Evolutionary conservation across 495 filamentous ascomycete species (phyloP).

Genomic region (Cryomyces antarcticus): DNA sequence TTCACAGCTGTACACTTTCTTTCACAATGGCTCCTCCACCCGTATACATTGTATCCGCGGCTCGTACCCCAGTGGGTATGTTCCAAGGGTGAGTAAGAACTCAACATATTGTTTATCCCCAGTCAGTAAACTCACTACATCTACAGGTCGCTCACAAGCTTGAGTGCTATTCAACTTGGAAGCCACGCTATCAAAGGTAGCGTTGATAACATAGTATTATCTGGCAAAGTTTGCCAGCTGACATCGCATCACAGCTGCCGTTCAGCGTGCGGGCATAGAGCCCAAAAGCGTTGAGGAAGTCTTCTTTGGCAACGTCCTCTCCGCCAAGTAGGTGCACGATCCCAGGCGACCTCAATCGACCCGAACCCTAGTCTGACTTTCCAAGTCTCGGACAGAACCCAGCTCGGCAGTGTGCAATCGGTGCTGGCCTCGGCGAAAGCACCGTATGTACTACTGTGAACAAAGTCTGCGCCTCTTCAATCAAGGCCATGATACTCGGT

Average conservation of each 20-base stretch:
- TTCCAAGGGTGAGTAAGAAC: slow-evolving; percentile 59
- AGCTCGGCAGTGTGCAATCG: slow-evolving; percentile 78
- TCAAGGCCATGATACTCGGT: slow-evolving; percentile 88
- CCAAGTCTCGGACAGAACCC: slow-evolving; percentile 86
- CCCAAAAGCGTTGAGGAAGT: slow-evolving; percentile 79
- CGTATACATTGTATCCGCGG: slow-evolving; percentile 88
- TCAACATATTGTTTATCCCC: neutral
- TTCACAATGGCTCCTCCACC: slow-evolving; percentile 24
- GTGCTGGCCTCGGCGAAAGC: slow-evolving; percentile 57
- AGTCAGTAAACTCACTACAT: slow-evolving; percentile 4
- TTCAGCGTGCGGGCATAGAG: slow-evolving; percentile 71
- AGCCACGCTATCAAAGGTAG: slow-evolving; percentile 80
- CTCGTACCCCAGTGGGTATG: slow-evolving; percentile 75
- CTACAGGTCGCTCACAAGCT: slow-evolving; percentile 59
- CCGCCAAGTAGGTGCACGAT: slow-evolving; percentile 50
- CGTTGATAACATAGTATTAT: slow-evolving; percentile 3
- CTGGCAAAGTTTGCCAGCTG: slow-evolving; percentile 1
- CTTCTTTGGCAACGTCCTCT: slow-evolving; percentile 94
- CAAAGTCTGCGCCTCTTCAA: slow-evolving; percentile 89
- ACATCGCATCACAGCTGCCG: slow-evolving; percentile 36
- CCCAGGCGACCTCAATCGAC: neutral
- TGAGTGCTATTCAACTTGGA: slow-evolving; percentile 71
- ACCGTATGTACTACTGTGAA: slow-evolving; percentile 86
- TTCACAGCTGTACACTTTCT: neutral
- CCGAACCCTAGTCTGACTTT: neutral